phyloP scores from a whole-genome alignment of 2,329 filamentous ascomycete genomes.

The Talaromyces amestolkiae region DNA sequence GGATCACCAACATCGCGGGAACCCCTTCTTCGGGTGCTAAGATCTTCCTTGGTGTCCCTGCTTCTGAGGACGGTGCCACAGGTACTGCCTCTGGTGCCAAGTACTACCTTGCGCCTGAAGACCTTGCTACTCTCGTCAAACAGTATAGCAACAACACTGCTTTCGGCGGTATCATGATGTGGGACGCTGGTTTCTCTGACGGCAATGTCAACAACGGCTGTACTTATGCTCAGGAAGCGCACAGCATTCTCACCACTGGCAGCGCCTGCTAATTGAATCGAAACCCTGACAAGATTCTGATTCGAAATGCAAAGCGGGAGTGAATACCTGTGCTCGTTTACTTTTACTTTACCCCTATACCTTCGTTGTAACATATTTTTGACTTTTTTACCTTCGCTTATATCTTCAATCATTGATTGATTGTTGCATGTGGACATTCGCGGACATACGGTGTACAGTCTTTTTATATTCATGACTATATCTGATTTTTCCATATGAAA shows the following conservation, averaged over 20 bases:
- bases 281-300: background rate
- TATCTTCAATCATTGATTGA: background rate
- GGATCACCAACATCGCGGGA: conserved; percentile 40
- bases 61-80: conserved; percentile 30
- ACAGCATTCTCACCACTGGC: conserved; percentile 39
- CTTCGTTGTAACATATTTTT: background rate
- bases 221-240: conserved; percentile 50
- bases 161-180: conserved; percentile 62
- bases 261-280: conserved; percentile 1
- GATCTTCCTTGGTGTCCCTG: conserved; percentile 54
- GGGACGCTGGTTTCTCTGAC: conserved; percentile 54
- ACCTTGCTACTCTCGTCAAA: conserved; percentile 48
- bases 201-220: conserved; percentile 46
- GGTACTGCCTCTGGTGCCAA: conserved; percentile 18
- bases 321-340: background rate
- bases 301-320: background rate
- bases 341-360: background rate
- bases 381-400: background rate
- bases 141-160: conserved; percentile 40
- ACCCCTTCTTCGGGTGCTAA: conserved; percentile 47
- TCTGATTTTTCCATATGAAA: background rate
- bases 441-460: background rate
- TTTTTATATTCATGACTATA: background rate
- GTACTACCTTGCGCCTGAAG: conserved; percentile 49
- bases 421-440: background rate